Percentiles rank a stretch among this genome's conserved stretches.
phyloP scores from a whole-genome alignment of 371 early-diverging fungal genomes.

The Mucor racemosus region DNA sequence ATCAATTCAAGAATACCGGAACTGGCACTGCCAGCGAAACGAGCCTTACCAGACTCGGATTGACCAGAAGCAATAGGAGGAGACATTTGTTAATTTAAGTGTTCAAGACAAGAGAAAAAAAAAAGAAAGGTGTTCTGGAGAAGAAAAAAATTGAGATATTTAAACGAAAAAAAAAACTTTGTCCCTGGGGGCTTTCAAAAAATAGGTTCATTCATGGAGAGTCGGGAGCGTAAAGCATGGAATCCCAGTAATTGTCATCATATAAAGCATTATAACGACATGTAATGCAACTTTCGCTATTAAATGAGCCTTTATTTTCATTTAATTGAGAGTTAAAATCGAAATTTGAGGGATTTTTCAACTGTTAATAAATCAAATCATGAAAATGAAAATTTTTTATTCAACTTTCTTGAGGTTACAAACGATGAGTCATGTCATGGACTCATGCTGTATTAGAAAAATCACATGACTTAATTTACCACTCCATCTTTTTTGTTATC shows the following conservation, averaged over 20 bases:
- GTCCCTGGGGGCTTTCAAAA: slow-evolving; percentile 23
- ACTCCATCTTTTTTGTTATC: background rate
- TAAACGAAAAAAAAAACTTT: slow-evolving; percentile 6
- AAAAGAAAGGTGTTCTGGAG: slow-evolving; percentile 2
- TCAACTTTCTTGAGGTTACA: background rate
- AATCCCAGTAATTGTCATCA: background rate
- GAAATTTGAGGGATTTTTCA: no score
- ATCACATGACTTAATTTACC: background rate
- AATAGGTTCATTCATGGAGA: background rate
- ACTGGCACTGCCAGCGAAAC: slow-evolving; percentile 89
- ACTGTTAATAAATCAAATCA: no score
- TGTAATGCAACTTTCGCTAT: background rate
- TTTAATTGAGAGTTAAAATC: background rate
- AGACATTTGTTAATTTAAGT: slow-evolving; percentile 48
- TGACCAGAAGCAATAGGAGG: slow-evolving; percentile 64
- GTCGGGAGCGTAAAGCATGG: background rate
- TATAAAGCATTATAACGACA: background rate
- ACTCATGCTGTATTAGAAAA: background rate
- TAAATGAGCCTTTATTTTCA: background rate
- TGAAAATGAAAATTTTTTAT: background rate
- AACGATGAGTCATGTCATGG: slow-evolving; percentile 6
- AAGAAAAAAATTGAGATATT: slow-evolving; percentile 5
- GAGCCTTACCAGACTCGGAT: slow-evolving; percentile 83
- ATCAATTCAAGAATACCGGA: slow-evolving; percentile 94
- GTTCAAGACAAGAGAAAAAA: slow-evolving; percentile 13